Conservation (phyloP, 2,329 filamentous ascomycete genomes). For the Cordyceps militaris region DNA sequence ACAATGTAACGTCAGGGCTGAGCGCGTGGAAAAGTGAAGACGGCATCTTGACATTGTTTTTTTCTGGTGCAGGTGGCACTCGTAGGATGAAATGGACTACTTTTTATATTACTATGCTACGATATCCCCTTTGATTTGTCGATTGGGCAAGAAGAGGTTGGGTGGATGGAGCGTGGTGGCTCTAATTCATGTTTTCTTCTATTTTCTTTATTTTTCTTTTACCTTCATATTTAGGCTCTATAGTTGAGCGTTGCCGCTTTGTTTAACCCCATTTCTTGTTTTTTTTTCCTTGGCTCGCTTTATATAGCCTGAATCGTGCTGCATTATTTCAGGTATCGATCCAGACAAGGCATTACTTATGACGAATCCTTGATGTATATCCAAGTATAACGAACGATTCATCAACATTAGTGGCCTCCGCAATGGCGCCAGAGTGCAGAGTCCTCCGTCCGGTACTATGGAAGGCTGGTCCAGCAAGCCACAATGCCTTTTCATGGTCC, state of each 20-base stretch:
- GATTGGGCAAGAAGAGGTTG: background rate
- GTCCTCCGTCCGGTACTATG: too few species aligned
- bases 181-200: background rate
- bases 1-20: conserved; percentile 3
- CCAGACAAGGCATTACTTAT: background rate
- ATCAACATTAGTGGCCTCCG: too few species aligned
- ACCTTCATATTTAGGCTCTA: background rate
- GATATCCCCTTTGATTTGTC: background rate
- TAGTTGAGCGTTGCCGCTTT: background rate
- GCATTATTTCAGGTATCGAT: background rate
- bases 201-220: background rate
- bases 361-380: background rate
- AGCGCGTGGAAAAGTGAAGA: background rate
- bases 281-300: background rate
- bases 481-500: too few species aligned
- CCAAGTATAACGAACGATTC: background rate
- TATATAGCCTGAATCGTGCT: background rate
- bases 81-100: conserved; percentile 1
- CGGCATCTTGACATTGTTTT: conserved; percentile 2
- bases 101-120: background rate
- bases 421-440: too few species aligned
- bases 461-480: background rate
- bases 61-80: conserved; percentile 1
- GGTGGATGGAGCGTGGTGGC: background rate
- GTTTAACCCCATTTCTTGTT: background rate